Evolutionary conservation across 148 eudicot genomes (phyloP).

Genomic region (Persicaria maculosa): DNA sequence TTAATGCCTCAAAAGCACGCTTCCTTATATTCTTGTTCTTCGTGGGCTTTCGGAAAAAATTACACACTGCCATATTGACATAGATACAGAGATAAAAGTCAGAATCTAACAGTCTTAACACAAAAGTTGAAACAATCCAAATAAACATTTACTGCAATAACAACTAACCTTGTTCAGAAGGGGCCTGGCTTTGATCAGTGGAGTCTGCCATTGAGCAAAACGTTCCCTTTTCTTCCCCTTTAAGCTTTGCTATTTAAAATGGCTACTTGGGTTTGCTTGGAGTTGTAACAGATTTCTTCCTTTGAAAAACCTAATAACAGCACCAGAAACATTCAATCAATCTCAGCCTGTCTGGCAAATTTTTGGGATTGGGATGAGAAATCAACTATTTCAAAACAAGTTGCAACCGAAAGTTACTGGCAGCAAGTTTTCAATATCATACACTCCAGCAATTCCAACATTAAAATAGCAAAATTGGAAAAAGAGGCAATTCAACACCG

Average conservation of each 20-base stretch:
- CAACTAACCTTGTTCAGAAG: not conserved
- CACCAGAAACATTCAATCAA: not conserved
- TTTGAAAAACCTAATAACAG: not conserved
- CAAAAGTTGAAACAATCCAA: not conserved
- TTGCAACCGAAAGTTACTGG: too few species aligned
- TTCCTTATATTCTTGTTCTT: conserved; percentile 76
- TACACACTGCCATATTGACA: conserved; percentile 45
- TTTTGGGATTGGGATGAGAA: too few species aligned
- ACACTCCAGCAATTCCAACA: too few species aligned
- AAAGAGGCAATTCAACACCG: too few species aligned
- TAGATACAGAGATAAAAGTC: not conserved
- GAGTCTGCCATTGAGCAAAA: conserved; percentile 10
- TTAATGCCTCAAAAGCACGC: conserved; percentile 49
- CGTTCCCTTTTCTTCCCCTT: too few species aligned
- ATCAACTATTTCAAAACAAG: too few species aligned
- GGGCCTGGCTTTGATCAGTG: conserved; percentile 3
- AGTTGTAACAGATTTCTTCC: not conserved
- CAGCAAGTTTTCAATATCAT: too few species aligned
- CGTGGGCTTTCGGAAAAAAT: conserved; percentile 66
- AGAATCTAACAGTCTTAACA: too few species aligned
- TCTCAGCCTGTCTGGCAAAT: too few species aligned
- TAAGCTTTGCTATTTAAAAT: not conserved
- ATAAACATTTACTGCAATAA: not conserved
- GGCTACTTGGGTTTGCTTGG: not conserved
- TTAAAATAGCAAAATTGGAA: too few species aligned